These are phyloP conservation scores for Pythium periplocum DNA, from an alignment of 352 stramenopile genomes.

Conservation along the genomic window DNA sequence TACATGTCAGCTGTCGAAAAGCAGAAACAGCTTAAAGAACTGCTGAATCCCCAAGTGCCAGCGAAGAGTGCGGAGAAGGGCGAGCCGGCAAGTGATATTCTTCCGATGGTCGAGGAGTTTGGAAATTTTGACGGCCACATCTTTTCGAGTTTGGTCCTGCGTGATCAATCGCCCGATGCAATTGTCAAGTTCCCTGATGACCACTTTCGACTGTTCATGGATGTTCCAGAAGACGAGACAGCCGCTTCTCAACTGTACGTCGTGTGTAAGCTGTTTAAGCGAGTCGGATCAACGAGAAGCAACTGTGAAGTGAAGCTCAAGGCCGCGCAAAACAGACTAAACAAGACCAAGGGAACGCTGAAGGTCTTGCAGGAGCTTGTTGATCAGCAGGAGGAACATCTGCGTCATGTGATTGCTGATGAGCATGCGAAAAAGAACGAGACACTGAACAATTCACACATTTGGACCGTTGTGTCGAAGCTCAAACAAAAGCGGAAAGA, in stretches of 20 bases:
- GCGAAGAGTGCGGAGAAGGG: too few species aligned
- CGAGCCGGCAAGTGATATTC: background rate
- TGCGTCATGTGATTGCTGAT: conserved; percentile 29
- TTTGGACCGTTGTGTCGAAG: conserved; percentile 32
- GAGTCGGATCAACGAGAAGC: conserved; percentile 28
- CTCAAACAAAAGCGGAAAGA: conserved; percentile 42
- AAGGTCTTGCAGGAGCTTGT: conserved; percentile 31
- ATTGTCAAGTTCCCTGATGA: conserved; percentile 42
- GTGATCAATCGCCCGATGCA: conserved; percentile 35
- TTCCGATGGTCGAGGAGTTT: background rate
- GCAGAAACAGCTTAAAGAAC: conserved; percentile 18
- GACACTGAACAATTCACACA: conserved; percentile 8
- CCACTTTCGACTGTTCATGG: conserved; percentile 36
- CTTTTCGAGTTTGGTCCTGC: conserved; percentile 31
- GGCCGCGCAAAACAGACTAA: conserved; percentile 8
- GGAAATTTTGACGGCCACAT: conserved; percentile 23
- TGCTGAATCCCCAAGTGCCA: conserved; percentile 6
- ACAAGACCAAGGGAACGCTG: conserved; percentile 23
- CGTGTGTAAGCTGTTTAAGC: conserved; percentile 52
- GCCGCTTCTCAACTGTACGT: conserved; percentile 23
- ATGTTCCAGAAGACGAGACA: conserved; percentile 14
- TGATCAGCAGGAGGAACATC: conserved; percentile 26
- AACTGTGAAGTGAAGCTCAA: conserved; percentile 17
- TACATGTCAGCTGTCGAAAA: conserved; percentile 17
- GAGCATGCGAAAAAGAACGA: conserved; percentile 17